Base-by-base conservation (phyloP, 164 flowering plant genomes). In the Houttuynia cordata region DNA sequence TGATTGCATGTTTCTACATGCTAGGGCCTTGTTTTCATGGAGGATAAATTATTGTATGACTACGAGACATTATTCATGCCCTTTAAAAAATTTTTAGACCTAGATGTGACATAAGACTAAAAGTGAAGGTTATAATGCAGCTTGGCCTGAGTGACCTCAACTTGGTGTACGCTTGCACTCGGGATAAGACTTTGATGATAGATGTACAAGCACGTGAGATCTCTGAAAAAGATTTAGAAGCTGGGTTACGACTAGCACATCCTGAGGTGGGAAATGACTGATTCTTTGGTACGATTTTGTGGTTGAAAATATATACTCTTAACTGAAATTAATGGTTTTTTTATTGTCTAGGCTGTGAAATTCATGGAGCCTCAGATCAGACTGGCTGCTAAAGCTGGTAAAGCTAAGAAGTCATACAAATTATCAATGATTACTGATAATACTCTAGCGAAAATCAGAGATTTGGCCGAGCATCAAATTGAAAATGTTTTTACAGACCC, bases 131-230 rank as follows among this genome's bases (percentile, higher is more conserved):
- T 67, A 22, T 64, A 45, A 55, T 76, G 78, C 88, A 93, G 97
- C 96, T 93, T 63, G 76, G 67, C 65, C 65, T 82, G 61, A 88
- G 99, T 61, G 99, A 93, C 73, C 95, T 93, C 64, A 93, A 90
- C 79, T 75, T 93, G 77, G 80, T 90, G 23, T 93, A 93, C 79
- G 96, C 99, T 25, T 88, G 99, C 78, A 90, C 96, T 61, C 84
- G 64, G 63, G 99, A 90, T 58, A 88, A 88, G 73, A 86, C 97
- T 24, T 78, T 90, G 69, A 93, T 93, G 99, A 88, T 93, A 63
- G 97, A 90, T 74, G 91, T 88, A 39, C 96, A 88, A 76, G 87
- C 97, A 54, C 92, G 89, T 60, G 97, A 85, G 72, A 90, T 93
- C 34, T 76, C 97, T 24, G 94, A 93, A 74, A 85, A 72, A 74